A percentile compares a stretch with the other conserved stretches of the same genome.
Evolutionary conservation across 176 grass and related monocot species (phyloP).

Genomic region (Triticum timopheevii): DNA sequence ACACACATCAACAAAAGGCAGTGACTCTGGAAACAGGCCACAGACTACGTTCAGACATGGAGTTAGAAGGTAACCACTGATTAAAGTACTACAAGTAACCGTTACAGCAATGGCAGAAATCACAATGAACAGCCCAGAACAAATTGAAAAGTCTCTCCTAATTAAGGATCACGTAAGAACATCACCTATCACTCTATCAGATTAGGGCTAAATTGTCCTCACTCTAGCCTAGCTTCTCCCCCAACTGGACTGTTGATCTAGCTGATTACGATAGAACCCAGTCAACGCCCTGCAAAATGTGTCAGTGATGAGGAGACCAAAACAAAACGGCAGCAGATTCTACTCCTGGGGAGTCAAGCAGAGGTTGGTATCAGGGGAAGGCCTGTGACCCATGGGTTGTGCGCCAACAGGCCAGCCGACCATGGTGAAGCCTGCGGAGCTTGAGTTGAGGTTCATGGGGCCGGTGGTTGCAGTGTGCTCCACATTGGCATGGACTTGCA

Average conservation of each 20-base stretch:
- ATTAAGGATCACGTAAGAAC: background rate
- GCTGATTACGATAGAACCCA: background rate
- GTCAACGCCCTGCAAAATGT: slow-evolving; percentile 33
- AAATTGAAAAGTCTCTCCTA: background rate
- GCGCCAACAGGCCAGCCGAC: slow-evolving; percentile 59
- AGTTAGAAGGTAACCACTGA: background rate
- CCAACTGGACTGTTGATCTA: background rate
- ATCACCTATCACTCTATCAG: slow-evolving; percentile 1
- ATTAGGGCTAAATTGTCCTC: slow-evolving; percentile 5
- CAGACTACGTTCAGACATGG: background rate
- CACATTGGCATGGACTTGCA: slow-evolving; percentile 24
- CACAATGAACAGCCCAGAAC: slow-evolving; percentile 19
- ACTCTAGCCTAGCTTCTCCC: slow-evolving; percentile 27
- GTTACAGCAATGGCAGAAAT: background rate
- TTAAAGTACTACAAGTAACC: background rate
- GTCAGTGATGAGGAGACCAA: slow-evolving; percentile 23
- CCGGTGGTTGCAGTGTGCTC: slow-evolving; percentile 10
- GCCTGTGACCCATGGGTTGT: slow-evolving; percentile 36
- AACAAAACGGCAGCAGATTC: background rate
- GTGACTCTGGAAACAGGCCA: background rate
- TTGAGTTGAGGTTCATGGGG: slow-evolving; percentile 41
- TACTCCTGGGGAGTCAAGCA: slow-evolving; percentile 65
- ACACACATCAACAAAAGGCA: background rate
- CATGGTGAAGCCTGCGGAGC: slow-evolving; percentile 47
- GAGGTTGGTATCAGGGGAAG: slow-evolving; percentile 81